Percentiles rank a stretch among this genome's conserved stretches.
phyloP scores from a whole-genome alignment of 164 flowering plant species.

The Vitis labrusca region DNA sequence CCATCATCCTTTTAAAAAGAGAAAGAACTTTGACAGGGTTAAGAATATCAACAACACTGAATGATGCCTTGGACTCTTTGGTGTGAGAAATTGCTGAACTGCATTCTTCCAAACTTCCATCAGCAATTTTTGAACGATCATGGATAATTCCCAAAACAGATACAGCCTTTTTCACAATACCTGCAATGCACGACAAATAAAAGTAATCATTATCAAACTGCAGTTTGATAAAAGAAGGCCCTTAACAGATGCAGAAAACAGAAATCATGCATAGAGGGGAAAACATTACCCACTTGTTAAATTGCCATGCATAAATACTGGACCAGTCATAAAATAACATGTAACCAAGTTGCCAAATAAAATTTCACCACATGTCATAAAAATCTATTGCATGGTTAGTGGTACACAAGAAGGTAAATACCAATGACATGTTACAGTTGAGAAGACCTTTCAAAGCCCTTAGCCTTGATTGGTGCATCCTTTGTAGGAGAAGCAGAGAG shows the following conservation, averaged over 20 bases:
- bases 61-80: constrained; percentile 43
- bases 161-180: constrained; percentile 58
- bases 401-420: too few species aligned
- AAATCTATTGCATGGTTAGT: too few species aligned
- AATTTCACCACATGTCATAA: too few species aligned
- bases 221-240: not conserved
- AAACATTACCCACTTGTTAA: not conserved
- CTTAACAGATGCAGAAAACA: not conserved
- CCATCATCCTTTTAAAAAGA: constrained; percentile 70
- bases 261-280: not conserved
- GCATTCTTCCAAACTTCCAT: constrained; percentile 41
- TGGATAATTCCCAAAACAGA: constrained; percentile 47
- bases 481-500: too few species aligned
- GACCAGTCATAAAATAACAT: too few species aligned
- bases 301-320: too few species aligned
- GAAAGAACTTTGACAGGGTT: constrained; percentile 55
- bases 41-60: constrained; percentile 34
- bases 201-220: not conserved
- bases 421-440: too few species aligned
- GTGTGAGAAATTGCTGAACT: constrained; percentile 51
- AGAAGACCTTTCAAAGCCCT: too few species aligned
- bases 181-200: constrained; percentile 33
- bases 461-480: too few species aligned
- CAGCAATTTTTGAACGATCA: constrained; percentile 58
- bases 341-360: too few species aligned